Conservation (phyloP, 192 early-diverging fungal species). For the Backusella circina region DNA sequence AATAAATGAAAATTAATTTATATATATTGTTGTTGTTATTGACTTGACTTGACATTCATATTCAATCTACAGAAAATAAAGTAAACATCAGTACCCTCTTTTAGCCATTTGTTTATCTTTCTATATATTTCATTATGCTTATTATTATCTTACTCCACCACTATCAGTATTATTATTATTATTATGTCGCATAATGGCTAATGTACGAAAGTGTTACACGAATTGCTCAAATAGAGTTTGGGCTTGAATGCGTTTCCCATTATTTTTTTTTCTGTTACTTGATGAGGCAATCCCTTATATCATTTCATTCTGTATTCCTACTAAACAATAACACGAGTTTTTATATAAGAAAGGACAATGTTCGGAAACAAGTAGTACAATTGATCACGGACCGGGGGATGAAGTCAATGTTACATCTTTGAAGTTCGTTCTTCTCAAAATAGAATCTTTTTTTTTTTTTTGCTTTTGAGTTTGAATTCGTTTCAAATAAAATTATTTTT, state of each 20-base stretch:
- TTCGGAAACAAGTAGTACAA: neutral
- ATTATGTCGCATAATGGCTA: neutral
- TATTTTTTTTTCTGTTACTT: neutral
- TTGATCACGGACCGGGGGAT: neutral
- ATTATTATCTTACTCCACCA: neutral
- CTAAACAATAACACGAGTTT: neutral
- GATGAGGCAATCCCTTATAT: neutral
- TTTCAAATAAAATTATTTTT: neutral
- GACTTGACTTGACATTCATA: neutral
- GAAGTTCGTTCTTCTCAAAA: neutral
- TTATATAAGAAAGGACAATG: neutral
- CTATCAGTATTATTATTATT: neutral
- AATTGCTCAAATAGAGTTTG: neutral
- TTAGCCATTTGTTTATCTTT: neutral
- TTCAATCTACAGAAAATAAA: neutral
- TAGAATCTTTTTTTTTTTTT: neutral
- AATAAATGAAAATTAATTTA: neutral
- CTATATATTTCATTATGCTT: neutral
- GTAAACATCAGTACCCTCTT: neutral
- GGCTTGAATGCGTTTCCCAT: neutral
- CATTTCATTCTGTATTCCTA: neutral
- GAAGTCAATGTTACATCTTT: constrained; percentile 3
- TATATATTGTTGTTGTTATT: too few species aligned
- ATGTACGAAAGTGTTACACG: neutral
- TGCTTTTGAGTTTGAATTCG: neutral